Conservation (phyloP, 2,329 filamentous ascomycete genomes). For the Pseudogymnoascus sp. region DNA sequence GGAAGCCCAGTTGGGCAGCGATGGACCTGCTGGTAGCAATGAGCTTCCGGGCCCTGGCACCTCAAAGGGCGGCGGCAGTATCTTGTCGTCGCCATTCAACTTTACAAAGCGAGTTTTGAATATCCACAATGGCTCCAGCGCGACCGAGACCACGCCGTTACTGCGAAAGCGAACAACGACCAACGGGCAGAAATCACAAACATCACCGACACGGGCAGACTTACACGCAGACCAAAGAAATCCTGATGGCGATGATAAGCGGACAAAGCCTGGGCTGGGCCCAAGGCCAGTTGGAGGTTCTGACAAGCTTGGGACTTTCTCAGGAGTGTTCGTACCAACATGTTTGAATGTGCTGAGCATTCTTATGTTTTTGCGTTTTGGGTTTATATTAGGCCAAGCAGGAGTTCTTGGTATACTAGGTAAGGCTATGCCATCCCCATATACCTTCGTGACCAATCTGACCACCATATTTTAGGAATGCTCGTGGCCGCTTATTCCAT, state of each 20-base stretch:
- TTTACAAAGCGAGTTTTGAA: conserved; percentile 24
- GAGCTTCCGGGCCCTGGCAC: not conserved
- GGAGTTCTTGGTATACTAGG: conserved; percentile 75
- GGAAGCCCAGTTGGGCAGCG: not conserved
- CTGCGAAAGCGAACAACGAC: conserved; percentile 13
- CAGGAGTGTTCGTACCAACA: conserved; percentile 81
- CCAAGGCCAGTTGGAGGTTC: conserved; percentile 35
- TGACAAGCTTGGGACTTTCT: conserved; percentile 68
- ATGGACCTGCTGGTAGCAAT: not conserved
- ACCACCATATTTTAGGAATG: conserved; percentile 48
- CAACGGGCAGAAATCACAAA: conserved; percentile 3
- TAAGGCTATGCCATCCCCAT: conserved; percentile 35
- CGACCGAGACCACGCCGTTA: conserved; percentile 9
- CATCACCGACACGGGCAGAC: not conserved
- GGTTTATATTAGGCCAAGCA: conserved; percentile 73
- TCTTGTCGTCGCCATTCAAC: conserved; percentile 20
- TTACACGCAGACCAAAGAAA: not conserved
- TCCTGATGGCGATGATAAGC: not conserved
- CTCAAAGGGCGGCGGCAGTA: not conserved
- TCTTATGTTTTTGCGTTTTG: conserved; percentile 87
- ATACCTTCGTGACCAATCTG: not conserved
- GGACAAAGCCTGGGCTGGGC: conserved; percentile 33
- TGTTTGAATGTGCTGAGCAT: conserved; percentile 84
- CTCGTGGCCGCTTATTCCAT: conserved; percentile 71
- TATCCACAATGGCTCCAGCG: conserved; percentile 16